A percentile compares a stretch with the other conserved stretches of the same genome.
Conservation (phyloP, 2,329 filamentous ascomycete genomes). For the Clarireedia hainanense region DNA sequence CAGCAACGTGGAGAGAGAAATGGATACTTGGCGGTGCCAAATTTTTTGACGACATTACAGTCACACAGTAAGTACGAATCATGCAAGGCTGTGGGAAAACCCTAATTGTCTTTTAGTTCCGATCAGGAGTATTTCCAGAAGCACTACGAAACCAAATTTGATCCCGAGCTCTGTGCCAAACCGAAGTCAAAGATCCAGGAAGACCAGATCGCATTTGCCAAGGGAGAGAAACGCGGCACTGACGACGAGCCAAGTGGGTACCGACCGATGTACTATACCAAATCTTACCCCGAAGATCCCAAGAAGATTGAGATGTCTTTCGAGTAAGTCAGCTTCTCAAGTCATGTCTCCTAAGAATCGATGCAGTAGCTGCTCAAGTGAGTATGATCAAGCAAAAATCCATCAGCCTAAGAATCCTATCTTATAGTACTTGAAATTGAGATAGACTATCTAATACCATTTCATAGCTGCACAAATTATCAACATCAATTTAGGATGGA, state of each 20-base stretch:
- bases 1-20: slow-evolving; percentile 52
- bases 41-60: slow-evolving; percentile 62
- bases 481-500: slow-evolving; percentile 57
- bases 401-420: not conserved
- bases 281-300: slow-evolving; percentile 47
- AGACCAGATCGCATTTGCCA: slow-evolving; percentile 35
- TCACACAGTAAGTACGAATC: slow-evolving; percentile 43
- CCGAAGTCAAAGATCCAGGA: slow-evolving; percentile 35
- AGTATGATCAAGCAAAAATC: not conserved
- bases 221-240: slow-evolving; percentile 41
- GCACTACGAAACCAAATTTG: slow-evolving; percentile 59
- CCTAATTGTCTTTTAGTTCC: slow-evolving; percentile 25
- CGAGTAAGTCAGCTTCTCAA: slow-evolving; percentile 32
- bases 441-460: no score
- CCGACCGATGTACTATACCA: slow-evolving; percentile 59
- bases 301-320: slow-evolving; percentile 63
- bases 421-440: not conserved
- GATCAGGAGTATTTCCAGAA: slow-evolving; percentile 58
- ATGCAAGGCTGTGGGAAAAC: not conserved
- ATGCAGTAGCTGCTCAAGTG: not conserved
- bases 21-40: slow-evolving; percentile 63
- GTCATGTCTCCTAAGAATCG: not conserved
- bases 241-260: slow-evolving; percentile 44
- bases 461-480: slow-evolving; percentile 54
- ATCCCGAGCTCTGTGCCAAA: slow-evolving; percentile 41